Evolutionary conservation across 345 rosid species (phyloP), one percentile per base, ranked within the genome.

Genomic region (Brassica rapa): DNA sequence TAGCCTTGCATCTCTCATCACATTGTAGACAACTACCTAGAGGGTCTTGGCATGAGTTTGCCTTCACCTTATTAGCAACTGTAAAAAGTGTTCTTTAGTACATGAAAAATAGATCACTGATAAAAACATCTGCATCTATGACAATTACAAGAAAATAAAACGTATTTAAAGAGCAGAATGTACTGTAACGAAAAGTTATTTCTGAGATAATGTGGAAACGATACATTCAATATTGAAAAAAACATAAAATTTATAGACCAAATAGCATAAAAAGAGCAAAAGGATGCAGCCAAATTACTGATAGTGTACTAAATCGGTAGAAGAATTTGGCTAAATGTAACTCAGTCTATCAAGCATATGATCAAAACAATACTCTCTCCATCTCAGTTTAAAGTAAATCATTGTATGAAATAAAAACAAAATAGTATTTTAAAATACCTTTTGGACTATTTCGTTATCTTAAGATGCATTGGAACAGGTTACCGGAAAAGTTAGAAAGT

Each of bases 1-100:
- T 78, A 55, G 24, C 33, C 33, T 55, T 77, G 23, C 81, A 77
- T 19, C 66, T 53, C 37, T 71, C 66, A 55, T 71, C 71, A 64
- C 81, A 77, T 25, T 3, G 59, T 9, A 1, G 9, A 64, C 77
- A 77, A 11, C 0, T 0, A 71, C 76, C 71, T 25, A 71, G 43
- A 33, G 6, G 11, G 0, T 77, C 71, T 21, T 35, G 1, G 66
- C 76, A 77, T 33, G 9, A 1, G 5, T 37, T 6, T 71, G 57
- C 71, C 5, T 62, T 64, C n/a, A 27, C 65, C 5, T 60, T 75
- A 37, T 35, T 68, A 7, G 5, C 30, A 32, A 46, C 70, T 70
- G 8, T 30, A 55, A 61, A 62, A 35, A 1, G 6, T n/a, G 0
- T 33, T 73, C 1, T 41, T 73, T 46, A 41, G 29, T 43, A 4